A percentile compares a stretch with the other conserved stretches of the same genome.
Evolutionary conservation across 805 yeast species (phyloP).

Genomic region (Candida andamanensis): DNA sequence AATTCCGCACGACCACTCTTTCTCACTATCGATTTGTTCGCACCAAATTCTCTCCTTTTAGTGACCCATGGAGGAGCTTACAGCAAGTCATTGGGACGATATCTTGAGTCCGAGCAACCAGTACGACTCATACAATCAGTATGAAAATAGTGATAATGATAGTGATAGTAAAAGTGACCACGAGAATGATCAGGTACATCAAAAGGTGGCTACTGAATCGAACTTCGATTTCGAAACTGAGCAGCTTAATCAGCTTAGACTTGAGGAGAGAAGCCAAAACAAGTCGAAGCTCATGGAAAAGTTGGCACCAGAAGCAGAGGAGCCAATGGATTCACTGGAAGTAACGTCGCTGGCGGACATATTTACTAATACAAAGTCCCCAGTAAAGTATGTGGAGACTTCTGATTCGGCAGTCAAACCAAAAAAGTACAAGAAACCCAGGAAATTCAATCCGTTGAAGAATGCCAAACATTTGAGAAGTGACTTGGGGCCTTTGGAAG

Average conservation of each 20-base stretch:
- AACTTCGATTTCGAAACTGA: slow-evolving; percentile 10
- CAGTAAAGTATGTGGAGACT: slow-evolving; percentile 7
- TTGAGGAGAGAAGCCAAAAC: slow-evolving; percentile 29
- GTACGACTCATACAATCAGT: too few relatives aligned
- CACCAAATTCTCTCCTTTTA: not conserved
- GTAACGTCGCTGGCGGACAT: slow-evolving; percentile 26
- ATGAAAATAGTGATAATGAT: slow-evolving; percentile 11
- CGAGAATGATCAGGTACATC: not conserved
- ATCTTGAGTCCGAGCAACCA: slow-evolving; percentile 36
- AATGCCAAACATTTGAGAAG: slow-evolving; percentile 23
- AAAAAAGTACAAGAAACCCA: slow-evolving; percentile 21
- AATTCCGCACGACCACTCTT: not conserved
- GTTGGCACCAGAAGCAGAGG: too few relatives aligned
- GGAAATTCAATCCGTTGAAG: slow-evolving; percentile 24
- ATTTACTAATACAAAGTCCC: slow-evolving; percentile 22
- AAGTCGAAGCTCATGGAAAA: slow-evolving; percentile 34
- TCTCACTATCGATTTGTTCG: not conserved
- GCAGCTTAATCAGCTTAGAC: slow-evolving; percentile 28
- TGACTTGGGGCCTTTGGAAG: slow-evolving; percentile 24
- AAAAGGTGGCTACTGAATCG: not conserved
- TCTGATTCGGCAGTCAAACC: not conserved
- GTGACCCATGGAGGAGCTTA: slow-evolving; percentile 28
- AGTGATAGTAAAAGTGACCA: slow-evolving; percentile 4
- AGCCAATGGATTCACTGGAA: slow-evolving; percentile 27
- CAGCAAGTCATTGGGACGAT: slow-evolving; percentile 61